Evolutionary conservation across 2,329 filamentous ascomycete genomes (phyloP).

Genomic region (Aspergillus proliferans): DNA sequence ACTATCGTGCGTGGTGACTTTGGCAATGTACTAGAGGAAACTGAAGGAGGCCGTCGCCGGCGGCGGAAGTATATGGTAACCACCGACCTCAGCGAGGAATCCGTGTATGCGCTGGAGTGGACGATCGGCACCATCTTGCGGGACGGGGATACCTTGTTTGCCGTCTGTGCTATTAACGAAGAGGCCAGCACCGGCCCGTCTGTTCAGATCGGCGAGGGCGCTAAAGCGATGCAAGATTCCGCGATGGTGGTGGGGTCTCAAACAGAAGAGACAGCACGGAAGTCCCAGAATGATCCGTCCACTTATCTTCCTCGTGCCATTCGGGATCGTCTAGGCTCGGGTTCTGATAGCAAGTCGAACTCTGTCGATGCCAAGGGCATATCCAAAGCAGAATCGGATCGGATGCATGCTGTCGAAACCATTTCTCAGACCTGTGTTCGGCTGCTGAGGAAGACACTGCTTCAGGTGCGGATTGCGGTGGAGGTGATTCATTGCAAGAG

Average conservation of each 20-base stretch:
- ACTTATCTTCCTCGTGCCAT: constrained; percentile 25
- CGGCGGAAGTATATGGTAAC: constrained; percentile 92
- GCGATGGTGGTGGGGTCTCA: constrained; percentile 59
- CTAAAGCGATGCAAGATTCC: constrained; percentile 68
- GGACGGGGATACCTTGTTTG: constrained; percentile 88
- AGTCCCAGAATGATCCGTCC: constrained; percentile 28
- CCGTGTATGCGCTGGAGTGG: constrained; percentile 93
- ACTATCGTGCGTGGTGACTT: constrained; percentile 90
- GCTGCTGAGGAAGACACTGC: constrained; percentile 77
- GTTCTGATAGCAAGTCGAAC: constrained; percentile 36
- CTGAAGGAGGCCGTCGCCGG: constrained; percentile 69
- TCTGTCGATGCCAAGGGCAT: constrained; percentile 46
- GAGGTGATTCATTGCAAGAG: constrained; percentile 99
- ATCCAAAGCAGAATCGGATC: constrained; percentile 66
- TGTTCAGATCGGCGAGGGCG: constrained; percentile 62
- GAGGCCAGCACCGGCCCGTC: constrained; percentile 48
- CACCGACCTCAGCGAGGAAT: constrained; percentile 89
- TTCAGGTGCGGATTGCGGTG: constrained; percentile 88
- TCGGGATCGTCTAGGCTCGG: constrained; percentile 29
- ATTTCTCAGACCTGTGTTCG: constrained; percentile 82
- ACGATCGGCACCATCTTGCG: constrained; percentile 90
- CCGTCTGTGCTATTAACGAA: constrained; percentile 90
- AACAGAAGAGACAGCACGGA: constrained; percentile 51
- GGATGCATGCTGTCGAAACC: constrained; percentile 70
- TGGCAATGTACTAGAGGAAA: constrained; percentile 62